Base-by-base conservation (phyloP, 768 basidiomycete genomes). In the Suillus paluster region DNA sequence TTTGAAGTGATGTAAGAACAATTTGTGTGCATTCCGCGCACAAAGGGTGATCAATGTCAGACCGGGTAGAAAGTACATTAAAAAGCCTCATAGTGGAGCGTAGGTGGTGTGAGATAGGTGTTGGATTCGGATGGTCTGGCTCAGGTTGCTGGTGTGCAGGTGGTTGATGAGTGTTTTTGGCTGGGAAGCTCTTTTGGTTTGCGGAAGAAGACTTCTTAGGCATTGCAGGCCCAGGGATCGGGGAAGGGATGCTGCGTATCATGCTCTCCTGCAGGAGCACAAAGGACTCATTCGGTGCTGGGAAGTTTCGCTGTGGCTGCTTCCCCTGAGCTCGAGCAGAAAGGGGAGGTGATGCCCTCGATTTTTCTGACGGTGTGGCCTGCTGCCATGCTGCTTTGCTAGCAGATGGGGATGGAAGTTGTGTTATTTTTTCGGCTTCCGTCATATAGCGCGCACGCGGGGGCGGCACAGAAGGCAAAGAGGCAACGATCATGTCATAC, bases 21-120 rank as follows among this genome's bases (percentile, higher is more conserved):
- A 90, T 83, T 68, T 92, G 89, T 4, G 95, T 94, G 75, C 97
- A 99, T 70, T 99, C 97, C 0, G 91, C 87, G 74, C 97, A 99
- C 9, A 99, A 82, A 6, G 97, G 97, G 72, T 98, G 95, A 72
- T 95, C 94, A 48, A 96, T 85, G 36, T 91, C 90, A 57, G 90
- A 88, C 46, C 88, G 82, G 60, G 88, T 84, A 14, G 92, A 91
- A 48, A 94, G 80, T 34, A 93, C 73, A 72, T 90, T 91, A 72
- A 92, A 89, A 42, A 95, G 80, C 21, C 86, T 86, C 63, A 84
- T 82, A 52, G 90, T 88, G 39, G 91, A 91, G 60, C 88, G 87
- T 62, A 94, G 78, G 69, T 91, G 90, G 74, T 90, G 87, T 44
- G 91, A 90, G 64, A 92, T 79, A 38, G 92, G 88, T 25, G 91